Evolutionary conservation across 2,329 filamentous ascomycete species (phyloP), one percentile per base, ranked within the genome.

Genomic region (Colletotrichum cuscutae): DNA sequence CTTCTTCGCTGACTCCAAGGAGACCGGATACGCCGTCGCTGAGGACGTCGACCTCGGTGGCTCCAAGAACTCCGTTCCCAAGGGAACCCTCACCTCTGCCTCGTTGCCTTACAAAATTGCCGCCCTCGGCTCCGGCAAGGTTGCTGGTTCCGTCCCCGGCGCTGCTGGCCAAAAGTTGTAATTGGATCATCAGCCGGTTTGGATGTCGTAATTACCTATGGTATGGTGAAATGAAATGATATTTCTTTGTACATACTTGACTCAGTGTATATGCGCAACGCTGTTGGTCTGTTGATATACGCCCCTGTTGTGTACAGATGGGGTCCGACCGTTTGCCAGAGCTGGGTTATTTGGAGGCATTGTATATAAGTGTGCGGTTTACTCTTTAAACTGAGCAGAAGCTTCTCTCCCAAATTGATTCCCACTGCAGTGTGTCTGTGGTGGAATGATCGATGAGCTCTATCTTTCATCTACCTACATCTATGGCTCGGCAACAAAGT

Each of bases 31-130:
- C 67, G 83, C 81, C 15, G 80, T 82, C 4, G 79, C 79, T 53
- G 78, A 80, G 46, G 83, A 85, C 53, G 83, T 83, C 37, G 78
- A 79, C 72, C 79, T 85, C 9, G 83, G 88, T 30, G 83, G 80
- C 57, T 83, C 81, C 26, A 77, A 77, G 32, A 89, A 89, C 79
- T 80, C 83, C 28, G 89, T 87, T 1, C 83, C 84, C 2, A 77
- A 79, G 57, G 86, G 86, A 28, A 87, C 84, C 4, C 80, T 89
- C 19, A 86, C 80, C 42, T 81, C 80, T 9, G 81, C 89, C 13
- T 85, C 85, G 0, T 90, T 90, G 77, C 77, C 78, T 30, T 89
- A 90, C 79, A 82, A 79, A n/a, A 78, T 86, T 9, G 46, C 67
- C 4, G 60, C 71, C 3, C 77, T 89, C 32, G 86, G 85, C 1